These are phyloP conservation scores for Lecanicillium sp. DNA, from an alignment of 2,329 filamentous ascomycete genomes.

Conservation along the genomic window DNA sequence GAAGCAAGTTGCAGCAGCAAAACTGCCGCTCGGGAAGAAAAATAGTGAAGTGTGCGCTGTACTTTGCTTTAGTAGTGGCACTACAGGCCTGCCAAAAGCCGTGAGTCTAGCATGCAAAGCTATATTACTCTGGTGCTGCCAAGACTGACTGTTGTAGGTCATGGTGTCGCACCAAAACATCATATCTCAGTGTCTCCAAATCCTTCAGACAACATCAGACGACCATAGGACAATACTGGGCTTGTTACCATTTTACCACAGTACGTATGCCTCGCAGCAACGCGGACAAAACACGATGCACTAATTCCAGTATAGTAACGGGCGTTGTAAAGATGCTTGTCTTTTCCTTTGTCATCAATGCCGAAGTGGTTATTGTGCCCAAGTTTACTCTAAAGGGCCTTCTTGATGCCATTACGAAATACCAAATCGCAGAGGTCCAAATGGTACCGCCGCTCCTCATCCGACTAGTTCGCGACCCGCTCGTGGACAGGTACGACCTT, in stretches of 20 bases:
- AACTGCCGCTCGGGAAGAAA: neutral
- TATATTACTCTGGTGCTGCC: neutral
- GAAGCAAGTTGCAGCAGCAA: neutral
- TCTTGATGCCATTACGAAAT: constrained; percentile 12
- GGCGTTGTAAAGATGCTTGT: constrained; percentile 1
- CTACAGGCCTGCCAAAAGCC: constrained; percentile 15
- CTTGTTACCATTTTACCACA: constrained; percentile 19
- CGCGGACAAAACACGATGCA: no score
- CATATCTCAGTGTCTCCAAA: constrained; percentile 13
- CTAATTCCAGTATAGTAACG: no score
- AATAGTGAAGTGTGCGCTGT: constrained; percentile 11
- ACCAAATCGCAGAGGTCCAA: constrained; percentile 15
- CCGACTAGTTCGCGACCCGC: constrained; percentile 14
- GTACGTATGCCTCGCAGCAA: constrained; percentile 10
- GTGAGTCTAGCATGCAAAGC: constrained; percentile 3
- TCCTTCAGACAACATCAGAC: constrained; percentile 5
- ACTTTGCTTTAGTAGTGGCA: constrained; percentile 16
- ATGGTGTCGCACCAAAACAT: constrained; percentile 16
- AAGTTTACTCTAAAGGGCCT: constrained; percentile 15
- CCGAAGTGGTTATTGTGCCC: constrained; percentile 15
- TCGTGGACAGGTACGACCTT: constrained; percentile 11
- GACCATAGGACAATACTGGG: constrained; percentile 11
- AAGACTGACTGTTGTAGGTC: constrained; percentile 3
- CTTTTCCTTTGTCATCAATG: constrained; percentile 12
- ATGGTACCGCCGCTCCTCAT: constrained; percentile 17